Evolutionary conservation across 2,329 filamentous ascomycete genomes (phyloP).

Genomic region (Pseudogymnoascus sp.): DNA sequence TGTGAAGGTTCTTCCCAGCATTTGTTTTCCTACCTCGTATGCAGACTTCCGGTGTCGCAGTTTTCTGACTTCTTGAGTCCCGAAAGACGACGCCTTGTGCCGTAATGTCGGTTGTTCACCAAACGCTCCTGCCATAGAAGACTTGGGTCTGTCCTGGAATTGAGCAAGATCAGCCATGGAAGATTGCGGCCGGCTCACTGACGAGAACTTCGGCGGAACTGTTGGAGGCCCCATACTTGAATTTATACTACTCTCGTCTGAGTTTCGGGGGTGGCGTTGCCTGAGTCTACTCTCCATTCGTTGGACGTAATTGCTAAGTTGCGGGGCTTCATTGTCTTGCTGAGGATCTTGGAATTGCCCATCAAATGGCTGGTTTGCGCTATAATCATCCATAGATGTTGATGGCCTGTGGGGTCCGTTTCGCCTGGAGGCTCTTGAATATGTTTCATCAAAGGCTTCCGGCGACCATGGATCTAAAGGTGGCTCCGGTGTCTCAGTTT

Average conservation of each 20-base stretch:
- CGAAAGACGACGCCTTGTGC: background rate
- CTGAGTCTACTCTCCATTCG: slow-evolving; percentile 76
- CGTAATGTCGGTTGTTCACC: slow-evolving; percentile 27
- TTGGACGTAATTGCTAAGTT: slow-evolving; percentile 79
- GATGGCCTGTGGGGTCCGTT: slow-evolving; percentile 46
- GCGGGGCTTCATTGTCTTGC: slow-evolving; percentile 56
- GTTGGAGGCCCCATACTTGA: slow-evolving; percentile 15
- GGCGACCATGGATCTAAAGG: slow-evolving; percentile 77
- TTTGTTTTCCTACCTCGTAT: slow-evolving; percentile 63
- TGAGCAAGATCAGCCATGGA: slow-evolving; percentile 24
- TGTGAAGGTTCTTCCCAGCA: slow-evolving; percentile 72
- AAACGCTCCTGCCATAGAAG: slow-evolving; percentile 41
- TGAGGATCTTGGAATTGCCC: slow-evolving; percentile 24
- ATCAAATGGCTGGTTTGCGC: slow-evolving; percentile 34
- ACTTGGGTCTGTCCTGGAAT: slow-evolving; percentile 46
- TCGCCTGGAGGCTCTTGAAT: slow-evolving; percentile 22
- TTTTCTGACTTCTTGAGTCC: slow-evolving; percentile 25
- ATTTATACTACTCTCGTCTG: slow-evolving; percentile 6
- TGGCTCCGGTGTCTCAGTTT: slow-evolving; percentile 46
- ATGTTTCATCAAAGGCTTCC: slow-evolving; percentile 61
- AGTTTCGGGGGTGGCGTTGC: slow-evolving; percentile 19
- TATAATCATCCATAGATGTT: slow-evolving; percentile 64
- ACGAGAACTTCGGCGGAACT: slow-evolving; percentile 36
- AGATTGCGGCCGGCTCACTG: slow-evolving; percentile 6
- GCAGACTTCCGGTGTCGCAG: slow-evolving; percentile 63